Percentiles rank a stretch among this genome's conserved stretches.
Evolutionary conservation across 306 rosid species (phyloP).

Genomic region (Cucurbita ficifolia): DNA sequence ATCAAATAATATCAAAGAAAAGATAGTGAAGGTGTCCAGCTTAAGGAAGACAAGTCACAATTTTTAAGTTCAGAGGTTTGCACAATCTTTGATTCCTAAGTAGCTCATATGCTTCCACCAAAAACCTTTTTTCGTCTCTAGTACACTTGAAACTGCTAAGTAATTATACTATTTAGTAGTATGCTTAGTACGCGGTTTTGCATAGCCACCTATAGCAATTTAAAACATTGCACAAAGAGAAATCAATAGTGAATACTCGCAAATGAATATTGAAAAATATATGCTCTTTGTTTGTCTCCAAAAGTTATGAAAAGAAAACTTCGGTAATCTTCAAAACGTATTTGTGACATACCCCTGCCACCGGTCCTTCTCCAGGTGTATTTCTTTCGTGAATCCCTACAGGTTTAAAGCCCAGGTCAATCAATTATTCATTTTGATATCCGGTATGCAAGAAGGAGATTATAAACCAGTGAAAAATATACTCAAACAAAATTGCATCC

Average conservation of each 20-base stretch:
- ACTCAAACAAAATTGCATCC: not conserved
- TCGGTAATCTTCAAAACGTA: not conserved
- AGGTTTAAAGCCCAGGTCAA: constrained; percentile 6
- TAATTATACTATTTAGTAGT: not conserved
- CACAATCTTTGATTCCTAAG: not conserved
- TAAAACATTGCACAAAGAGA: not conserved
- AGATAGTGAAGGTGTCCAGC: not conserved
- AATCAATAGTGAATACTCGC: not conserved
- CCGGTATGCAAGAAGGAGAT: not conserved
- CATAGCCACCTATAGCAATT: not conserved
- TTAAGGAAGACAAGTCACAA: not conserved
- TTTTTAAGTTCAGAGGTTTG: not conserved
- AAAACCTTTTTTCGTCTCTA: not conserved
- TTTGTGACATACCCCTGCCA: constrained; percentile 83
- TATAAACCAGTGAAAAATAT: not conserved
- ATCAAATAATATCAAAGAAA: not conserved
- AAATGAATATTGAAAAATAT: not conserved
- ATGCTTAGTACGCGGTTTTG: not conserved
- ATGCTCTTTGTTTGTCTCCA: not conserved
- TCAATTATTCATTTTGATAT: not conserved
- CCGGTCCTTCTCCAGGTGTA: constrained; percentile 84
- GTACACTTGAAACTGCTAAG: not conserved
- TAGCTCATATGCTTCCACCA: not conserved
- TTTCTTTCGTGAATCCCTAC: constrained; percentile 96
- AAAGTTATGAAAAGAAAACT: not conserved